Evolutionary conservation across 2,329 filamentous ascomycete species (phyloP).

Genomic region (Aureobasidium mangrovei): DNA sequence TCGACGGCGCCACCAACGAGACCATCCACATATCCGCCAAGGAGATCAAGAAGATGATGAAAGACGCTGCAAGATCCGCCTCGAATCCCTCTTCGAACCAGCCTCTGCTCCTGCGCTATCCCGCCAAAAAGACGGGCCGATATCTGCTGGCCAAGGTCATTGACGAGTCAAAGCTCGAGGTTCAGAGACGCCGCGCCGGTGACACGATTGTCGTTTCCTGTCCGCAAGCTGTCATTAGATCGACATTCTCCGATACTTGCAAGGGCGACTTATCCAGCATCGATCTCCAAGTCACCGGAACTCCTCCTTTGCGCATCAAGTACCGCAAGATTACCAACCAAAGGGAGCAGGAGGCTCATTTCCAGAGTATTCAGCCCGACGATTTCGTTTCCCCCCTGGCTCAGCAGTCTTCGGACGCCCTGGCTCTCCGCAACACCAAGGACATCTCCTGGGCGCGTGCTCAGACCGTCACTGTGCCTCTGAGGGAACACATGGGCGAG

Average conservation of each 20-base stretch:
- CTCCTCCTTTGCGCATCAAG: slow-evolving; percentile 82
- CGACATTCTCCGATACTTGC: slow-evolving; percentile 61
- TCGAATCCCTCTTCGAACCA: slow-evolving; percentile 45
- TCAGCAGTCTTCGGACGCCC: slow-evolving; percentile 47
- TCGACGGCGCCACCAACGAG: slow-evolving; percentile 72
- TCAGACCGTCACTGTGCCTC: slow-evolving; percentile 65
- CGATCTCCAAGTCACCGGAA: slow-evolving; percentile 73
- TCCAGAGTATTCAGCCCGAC: slow-evolving; percentile 89
- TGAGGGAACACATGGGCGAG: slow-evolving; percentile 80
- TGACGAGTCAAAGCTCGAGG: slow-evolving; percentile 86
- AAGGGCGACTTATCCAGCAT: slow-evolving; percentile 81
- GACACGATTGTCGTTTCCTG: slow-evolving; percentile 82
- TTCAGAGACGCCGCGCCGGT: slow-evolving; percentile 49
- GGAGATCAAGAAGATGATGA: slow-evolving; percentile 67
- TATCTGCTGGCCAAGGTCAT: slow-evolving; percentile 79
- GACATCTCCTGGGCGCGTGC: slow-evolving; percentile 74
- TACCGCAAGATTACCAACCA: slow-evolving; percentile 85
- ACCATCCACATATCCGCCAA: slow-evolving; percentile 64
- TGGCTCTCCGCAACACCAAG: slow-evolving; percentile 50
- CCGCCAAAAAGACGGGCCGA: slow-evolving; percentile 76
- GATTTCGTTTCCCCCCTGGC: slow-evolving; percentile 70
- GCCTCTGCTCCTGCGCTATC: slow-evolving; percentile 51
- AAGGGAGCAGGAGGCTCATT: slow-evolving; percentile 74
- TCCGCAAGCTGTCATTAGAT: slow-evolving; percentile 66
- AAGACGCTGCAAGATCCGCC: slow-evolving; percentile 49